Evolutionary conservation across 495 filamentous ascomycete genomes (phyloP), one percentile per base, ranked within the genome.

Genomic region (Tuber calosporum): DNA sequence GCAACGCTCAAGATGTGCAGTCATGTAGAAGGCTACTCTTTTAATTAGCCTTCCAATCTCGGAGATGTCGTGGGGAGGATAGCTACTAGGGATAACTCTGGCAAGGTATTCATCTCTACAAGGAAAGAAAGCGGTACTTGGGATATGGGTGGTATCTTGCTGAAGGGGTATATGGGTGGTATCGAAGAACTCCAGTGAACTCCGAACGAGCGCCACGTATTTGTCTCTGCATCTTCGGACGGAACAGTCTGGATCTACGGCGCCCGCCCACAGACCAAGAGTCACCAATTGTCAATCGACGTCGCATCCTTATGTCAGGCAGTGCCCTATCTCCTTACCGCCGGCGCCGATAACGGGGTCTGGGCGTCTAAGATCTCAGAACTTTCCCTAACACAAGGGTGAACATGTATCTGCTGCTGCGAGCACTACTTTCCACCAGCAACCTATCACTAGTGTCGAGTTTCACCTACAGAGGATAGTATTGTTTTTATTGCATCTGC

Each of bases 111-210:
- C 83, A 84, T 88, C 58, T 96, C 93, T 13, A 93, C 92, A 20
- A 86, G 92, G 72, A 93, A 90, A 30, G 90, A 94, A 78, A 92
- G 92, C 43, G 93, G 93, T 38, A 91, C 90, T 69, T 97, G 92
- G 88, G 90, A 92, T 8, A 93, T 91, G 13, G 92, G 94, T 79
- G 90, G 86, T 1, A 86, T 90, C 39, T 87, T 93, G 8, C 94
- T 93, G 82, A 88, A 86, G 17, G 93, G 93, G 38, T 94, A 98
- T 84, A 86, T 86, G 4, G 89, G 90, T 66, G 93, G 91, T 58
- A 88, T 98, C 34, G 95, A 97, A 84, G 95, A 99, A 80, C 84
- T 99, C 45, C 94, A 97, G 81, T 98, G 95, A 94, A 93, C 90
- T 37, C 95, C 95, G 0, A 91, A 89, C 68, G 95, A 98, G 84